A percentile compares a stretch with the other conserved stretches of the same genome.
Evolutionary conservation across 2,329 filamentous ascomycete species (phyloP).

Genomic region (Trichoderma endophyticum): DNA sequence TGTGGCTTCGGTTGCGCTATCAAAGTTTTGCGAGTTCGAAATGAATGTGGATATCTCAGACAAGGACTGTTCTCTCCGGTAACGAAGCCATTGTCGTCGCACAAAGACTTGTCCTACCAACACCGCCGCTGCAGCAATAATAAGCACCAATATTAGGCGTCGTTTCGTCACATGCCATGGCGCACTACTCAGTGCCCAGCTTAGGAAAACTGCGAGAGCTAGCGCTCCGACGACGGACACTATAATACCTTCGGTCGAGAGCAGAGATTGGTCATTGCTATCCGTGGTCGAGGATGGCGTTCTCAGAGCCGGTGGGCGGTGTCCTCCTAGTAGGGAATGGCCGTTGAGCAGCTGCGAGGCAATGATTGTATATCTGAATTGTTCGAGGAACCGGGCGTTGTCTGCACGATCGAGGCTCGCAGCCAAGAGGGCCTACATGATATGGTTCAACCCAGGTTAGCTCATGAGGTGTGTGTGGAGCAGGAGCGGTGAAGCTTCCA

Average conservation of each 20-base stretch:
- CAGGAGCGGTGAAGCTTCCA: background rate
- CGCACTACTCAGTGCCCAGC: conserved; percentile 61
- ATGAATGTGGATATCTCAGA: conserved; percentile 67
- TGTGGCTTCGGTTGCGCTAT: conserved; percentile 71
- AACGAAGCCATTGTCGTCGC: conserved; percentile 76
- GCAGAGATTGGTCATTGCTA: conserved; percentile 28
- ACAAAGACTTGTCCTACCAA: conserved; percentile 64
- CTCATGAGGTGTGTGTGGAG: background rate
- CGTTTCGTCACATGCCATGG: conserved; percentile 54
- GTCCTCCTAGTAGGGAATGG: conserved; percentile 49
- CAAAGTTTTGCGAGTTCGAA: conserved; percentile 73
- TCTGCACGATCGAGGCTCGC: conserved; percentile 72
- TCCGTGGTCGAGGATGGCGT: conserved; percentile 19
- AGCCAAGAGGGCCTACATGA: conserved; percentile 61
- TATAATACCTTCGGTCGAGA: conserved; percentile 46
- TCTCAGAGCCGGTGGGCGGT: conserved; percentile 28
- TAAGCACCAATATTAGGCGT: conserved; percentile 47
- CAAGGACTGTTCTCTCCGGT: conserved; percentile 71
- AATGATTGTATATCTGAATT: conserved; percentile 89
- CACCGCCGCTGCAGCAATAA: conserved; percentile 54
- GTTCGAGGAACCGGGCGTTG: conserved; percentile 82
- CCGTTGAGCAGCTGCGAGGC: conserved; percentile 84
- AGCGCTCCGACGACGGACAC: conserved; percentile 52
- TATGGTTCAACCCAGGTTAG: background rate
- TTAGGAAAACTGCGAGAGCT: conserved; percentile 66